Percentiles rank a stretch among this genome's conserved stretches.
phyloP scores from a whole-genome alignment of 441 rosid genomes.

The Mallotus repandus region DNA sequence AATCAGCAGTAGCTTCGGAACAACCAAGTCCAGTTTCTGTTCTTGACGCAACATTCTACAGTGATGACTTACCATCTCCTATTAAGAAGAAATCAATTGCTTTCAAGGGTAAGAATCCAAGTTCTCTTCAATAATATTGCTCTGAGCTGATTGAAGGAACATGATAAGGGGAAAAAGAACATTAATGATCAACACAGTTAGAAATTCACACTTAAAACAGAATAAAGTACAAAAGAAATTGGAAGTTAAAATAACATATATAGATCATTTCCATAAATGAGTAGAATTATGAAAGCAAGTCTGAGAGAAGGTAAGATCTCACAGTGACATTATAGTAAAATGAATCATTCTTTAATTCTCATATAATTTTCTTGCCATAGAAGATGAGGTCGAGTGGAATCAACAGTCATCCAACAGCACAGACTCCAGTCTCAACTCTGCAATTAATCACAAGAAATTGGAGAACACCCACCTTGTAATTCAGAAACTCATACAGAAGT shows the following conservation, averaged over 20 bases:
- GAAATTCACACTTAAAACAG: neutral
- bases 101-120: constrained; percentile 52
- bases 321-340: neutral
- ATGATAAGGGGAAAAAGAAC: neutral
- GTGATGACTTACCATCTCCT: constrained; percentile 85
- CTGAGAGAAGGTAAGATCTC: neutral
- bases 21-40: constrained; percentile 98
- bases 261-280: constrained; percentile 5
- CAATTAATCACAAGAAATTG: constrained; percentile 30
- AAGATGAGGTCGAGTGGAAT: constrained; percentile 54
- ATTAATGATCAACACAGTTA: neutral
- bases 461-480: constrained; percentile 29
- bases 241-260: too few species aligned
- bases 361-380: constrained; percentile 41
- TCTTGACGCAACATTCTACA: constrained; percentile 71
- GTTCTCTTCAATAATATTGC: neutral
- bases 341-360: constrained; percentile 6
- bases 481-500: constrained; percentile 24
- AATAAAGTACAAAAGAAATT: neutral
- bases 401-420: constrained; percentile 27
- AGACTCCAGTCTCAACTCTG: constrained; percentile 42
- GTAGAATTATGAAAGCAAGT: neutral
- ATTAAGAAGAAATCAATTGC: constrained; percentile 63
- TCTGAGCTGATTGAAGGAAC: neutral
- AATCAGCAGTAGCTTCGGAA: constrained; percentile 51